Conservation (phyloP, 139 green algal genomes). For the Mychonastes homosphaera region DNA sequence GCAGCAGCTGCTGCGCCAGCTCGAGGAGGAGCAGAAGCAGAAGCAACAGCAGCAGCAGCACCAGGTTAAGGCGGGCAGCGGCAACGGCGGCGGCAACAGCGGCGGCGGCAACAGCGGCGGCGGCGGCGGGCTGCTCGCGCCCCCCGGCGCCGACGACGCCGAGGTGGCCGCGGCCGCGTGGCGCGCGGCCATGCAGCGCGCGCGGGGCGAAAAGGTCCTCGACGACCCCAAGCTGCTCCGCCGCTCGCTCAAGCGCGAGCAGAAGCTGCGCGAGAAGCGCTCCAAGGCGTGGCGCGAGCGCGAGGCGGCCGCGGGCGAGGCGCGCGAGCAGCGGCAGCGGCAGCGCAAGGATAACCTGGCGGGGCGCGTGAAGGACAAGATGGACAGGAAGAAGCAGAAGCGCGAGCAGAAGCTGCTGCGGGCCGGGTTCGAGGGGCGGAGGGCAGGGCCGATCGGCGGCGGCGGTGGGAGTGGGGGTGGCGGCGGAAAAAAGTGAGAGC, state of each 20-base stretch:
- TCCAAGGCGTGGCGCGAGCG: conserved; percentile 56
- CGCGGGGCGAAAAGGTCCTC: conserved; percentile 68
- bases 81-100: too few relatives aligned
- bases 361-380: conserved; percentile 39
- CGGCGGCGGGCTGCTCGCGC: not conserved
- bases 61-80: conserved; percentile 3
- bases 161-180: conserved; percentile 41
- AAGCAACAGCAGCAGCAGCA: too few relatives aligned
- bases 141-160: conserved; percentile 11
- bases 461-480: too few relatives aligned
- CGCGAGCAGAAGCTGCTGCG: conserved; percentile 78
- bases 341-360: conserved; percentile 63
- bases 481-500: too few relatives aligned
- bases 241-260: conserved; percentile 56
- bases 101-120: not conserved
- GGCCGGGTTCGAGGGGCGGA: conserved; percentile 78
- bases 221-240: conserved; percentile 78
- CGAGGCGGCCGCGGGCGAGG: conserved; percentile 33
- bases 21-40: conserved; percentile 39
- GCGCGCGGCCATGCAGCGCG: conserved; percentile 49
- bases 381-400: conserved; percentile 63
- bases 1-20: conserved; percentile 43
- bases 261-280: conserved; percentile 58
- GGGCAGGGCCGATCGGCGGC: conserved; percentile 43
- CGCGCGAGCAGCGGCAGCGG: conserved; percentile 47